Evolutionary conservation across 495 filamentous ascomycete species (phyloP), one percentile per base, ranked within the genome.

Genomic region (Pseudevernia furfuracea): DNA sequence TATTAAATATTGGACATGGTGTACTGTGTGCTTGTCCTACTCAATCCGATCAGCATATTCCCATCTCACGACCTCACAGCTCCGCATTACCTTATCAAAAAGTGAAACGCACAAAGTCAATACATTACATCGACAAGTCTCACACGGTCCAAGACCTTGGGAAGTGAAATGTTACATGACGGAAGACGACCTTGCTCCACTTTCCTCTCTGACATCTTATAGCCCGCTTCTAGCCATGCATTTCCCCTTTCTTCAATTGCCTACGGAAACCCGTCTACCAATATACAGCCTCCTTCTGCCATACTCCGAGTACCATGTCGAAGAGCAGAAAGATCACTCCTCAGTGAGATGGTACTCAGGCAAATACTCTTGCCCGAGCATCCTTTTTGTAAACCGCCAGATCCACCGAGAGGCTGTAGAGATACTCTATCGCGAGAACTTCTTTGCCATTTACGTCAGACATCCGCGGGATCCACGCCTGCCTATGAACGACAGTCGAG

Each of bases 261-360:
- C 66, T 43, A 11, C 41, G 4, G 66, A 68, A 43, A 65, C 49
- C 48, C 66, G 66, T 60, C 49, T 68, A 28, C 49, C 28, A 52
- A 62, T 68, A 9, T 68, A 62, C 39, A 55, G 53, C 9, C 58
- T 65, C 39, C 36, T 61, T 39, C 59, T 68, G 23, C 66, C 66
- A 9, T 48, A 65, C 30, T 68, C 66, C 2, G 59, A 52, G 19
- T 65, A 68, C 15, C 25, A 39, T 39, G 25, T 25, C 6, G 41
- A 65, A 30, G 43, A 9, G 3, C 34, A 52, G 34, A 30, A 17
- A 56, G n/a, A 46, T 9, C 62, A 62, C 28, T 61, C 23, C 23
- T 62, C 66, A 14, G 49, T 68, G 19, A 32, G 25, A 37, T 68
- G 62, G 66, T 48, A 65, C 58, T 38, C 9, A 34, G 62, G 66